Base-by-base conservation (phyloP, 2,329 filamentous ascomycete species). In the Trichophyton benhamiae region DNA sequence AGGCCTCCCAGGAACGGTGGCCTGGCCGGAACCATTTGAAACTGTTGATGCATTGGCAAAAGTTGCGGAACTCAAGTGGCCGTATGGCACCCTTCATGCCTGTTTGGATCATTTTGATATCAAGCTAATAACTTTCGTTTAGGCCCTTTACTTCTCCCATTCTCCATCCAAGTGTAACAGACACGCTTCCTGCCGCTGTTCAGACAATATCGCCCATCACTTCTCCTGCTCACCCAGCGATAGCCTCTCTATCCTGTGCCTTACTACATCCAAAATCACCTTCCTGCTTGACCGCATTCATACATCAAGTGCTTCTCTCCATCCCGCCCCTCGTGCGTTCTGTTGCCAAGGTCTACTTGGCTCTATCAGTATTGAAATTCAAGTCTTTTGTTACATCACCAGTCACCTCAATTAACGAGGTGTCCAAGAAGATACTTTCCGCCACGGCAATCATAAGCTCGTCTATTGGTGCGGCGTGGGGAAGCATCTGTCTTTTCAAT, bases 401-500 rank as follows among this genome's bases (percentile, higher is more conserved):
- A 0, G 71, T 90, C 25, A 75, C 82, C 0, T 83, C 86, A 1
- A 73, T 91, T 11, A 87, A 87, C 70, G 72, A 72, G 3, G 79
- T 96, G 9, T 78, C 88, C 1, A 81, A 84, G 38, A 80, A 80
- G 36, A 86, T 92, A 20, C 80, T 96, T 33, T 83, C 87, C 64
- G 85, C 89, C 72, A 86, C 87, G 0, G 80, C 89, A 3, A 91
- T 95, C 68, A 77, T 90, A 57, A 91, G 91, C 0, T 88, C 89
- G 15, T 82, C 88, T n/a, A 85, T 96, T 62, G 90, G 89, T 13
- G 89, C 89, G 0, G 84, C 85, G 36, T 99, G 94, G 94, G 91
- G 86, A 0, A 87, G 85, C 62, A 86, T 96, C 67, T 99, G 92
- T 77, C 81, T 96, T 69, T 91, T 96, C 79, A 89, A 95, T 74